Evolutionary conservation across 108 stramenopile genomes (phyloP).

Genomic region (Thalassiosira profunda): DNA sequence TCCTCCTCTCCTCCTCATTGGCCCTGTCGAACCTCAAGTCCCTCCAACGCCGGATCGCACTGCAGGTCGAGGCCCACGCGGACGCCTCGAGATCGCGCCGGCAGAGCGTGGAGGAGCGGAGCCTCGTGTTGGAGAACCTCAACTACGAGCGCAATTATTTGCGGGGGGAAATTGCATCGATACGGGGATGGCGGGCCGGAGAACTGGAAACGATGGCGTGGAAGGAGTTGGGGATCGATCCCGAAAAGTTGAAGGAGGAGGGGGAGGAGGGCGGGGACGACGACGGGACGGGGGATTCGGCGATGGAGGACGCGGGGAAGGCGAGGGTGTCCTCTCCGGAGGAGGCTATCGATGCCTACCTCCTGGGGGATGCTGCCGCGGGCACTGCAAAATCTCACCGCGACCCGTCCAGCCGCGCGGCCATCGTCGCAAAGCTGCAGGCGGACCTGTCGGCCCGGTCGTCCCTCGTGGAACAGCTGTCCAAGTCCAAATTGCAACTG

Average conservation of each 20-base stretch:
- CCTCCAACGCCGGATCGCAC: slow-evolving; percentile 36
- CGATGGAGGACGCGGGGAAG: not conserved
- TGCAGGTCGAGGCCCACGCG: slow-evolving; percentile 31
- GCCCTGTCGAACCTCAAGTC: slow-evolving; percentile 41
- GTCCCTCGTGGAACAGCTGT: slow-evolving; percentile 29
- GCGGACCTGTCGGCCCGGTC: slow-evolving; percentile 37
- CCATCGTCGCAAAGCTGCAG: slow-evolving; percentile 31
- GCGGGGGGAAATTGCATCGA: slow-evolving; percentile 16
- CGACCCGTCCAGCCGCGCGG: slow-evolving; percentile 36
- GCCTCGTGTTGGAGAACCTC: slow-evolving; percentile 44
- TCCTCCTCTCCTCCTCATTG: slow-evolving; percentile 7
- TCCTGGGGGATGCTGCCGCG: slow-evolving; percentile 4
- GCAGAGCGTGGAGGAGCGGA: slow-evolving; percentile 19
- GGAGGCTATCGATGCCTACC: slow-evolving; percentile 37
- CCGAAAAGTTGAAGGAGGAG: not conserved
- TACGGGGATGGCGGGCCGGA: slow-evolving; percentile 18
- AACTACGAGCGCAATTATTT: slow-evolving; percentile 46
- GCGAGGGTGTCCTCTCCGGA: slow-evolving; percentile 20
- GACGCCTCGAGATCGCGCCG: slow-evolving; percentile 7
- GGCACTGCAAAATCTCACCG: not conserved
- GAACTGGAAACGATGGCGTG: slow-evolving; percentile 38
- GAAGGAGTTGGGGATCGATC: slow-evolving; percentile 26
- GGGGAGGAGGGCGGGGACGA: slow-evolving; percentile 4
- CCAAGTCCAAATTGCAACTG: slow-evolving; percentile 41
- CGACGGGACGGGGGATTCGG: not conserved